These are phyloP conservation scores for Karstenula rhodostoma DNA, from an alignment of 2,329 filamentous ascomycete species.

Conservation along the genomic window DNA sequence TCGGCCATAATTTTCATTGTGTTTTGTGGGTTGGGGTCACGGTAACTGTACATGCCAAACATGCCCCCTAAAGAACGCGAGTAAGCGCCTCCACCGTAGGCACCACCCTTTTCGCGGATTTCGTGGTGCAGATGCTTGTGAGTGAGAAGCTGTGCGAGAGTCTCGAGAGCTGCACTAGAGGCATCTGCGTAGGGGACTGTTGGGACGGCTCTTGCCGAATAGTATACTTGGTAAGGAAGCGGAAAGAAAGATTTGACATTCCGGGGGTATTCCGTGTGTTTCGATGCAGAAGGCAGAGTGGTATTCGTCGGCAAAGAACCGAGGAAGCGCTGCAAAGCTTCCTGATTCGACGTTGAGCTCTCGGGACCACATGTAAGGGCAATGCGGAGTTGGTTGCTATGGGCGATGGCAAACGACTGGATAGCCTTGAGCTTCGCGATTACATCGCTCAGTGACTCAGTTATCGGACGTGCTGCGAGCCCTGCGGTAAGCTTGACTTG, in stretches of 20 bases:
- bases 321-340: conserved; percentile 76
- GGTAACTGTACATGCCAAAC: conserved; percentile 96
- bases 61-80: conserved; percentile 80
- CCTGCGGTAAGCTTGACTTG: conserved; percentile 86
- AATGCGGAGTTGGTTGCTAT: conserved; percentile 72
- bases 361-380: conserved; percentile 87
- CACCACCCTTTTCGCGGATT: conserved; percentile 96
- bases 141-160: conserved; percentile 89
- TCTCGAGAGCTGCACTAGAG: conserved; percentile 80
- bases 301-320: conserved; percentile 59
- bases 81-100: conserved; percentile 92
- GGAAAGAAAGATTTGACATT: conserved; percentile 84
- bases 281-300: conserved; percentile 39
- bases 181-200: conserved; percentile 83
- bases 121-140: conserved; percentile 98
- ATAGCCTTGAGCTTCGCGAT: conserved; percentile 86
- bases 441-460: conserved; percentile 75
- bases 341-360: conserved; percentile 73
- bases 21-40: conserved; percentile 92
- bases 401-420: conserved; percentile 77
- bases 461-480: conserved; percentile 75
- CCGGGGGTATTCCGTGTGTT: conserved; percentile 48
- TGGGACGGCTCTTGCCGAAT: conserved; percentile 81
- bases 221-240: conserved; percentile 96
- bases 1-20: conserved; percentile 84